A percentile compares a stretch with the other conserved stretches of the same genome.
These are phyloP conservation scores for Epichloe aotearoae DNA, from an alignment of 2,329 filamentous ascomycete genomes.

Conservation along the genomic window DNA sequence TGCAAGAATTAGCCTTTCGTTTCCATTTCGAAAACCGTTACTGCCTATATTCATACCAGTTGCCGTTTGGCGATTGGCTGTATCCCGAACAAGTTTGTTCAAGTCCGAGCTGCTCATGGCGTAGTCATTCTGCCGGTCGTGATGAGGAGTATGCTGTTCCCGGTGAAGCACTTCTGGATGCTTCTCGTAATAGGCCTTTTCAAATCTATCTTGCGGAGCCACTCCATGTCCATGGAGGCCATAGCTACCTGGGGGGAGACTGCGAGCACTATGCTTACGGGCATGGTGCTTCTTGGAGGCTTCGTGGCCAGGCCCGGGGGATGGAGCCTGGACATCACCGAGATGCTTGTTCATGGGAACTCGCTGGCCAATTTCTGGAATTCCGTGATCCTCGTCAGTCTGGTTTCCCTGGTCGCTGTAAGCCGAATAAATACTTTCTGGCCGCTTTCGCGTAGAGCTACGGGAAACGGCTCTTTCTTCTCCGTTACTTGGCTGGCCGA, in stretches of 20 bases:
- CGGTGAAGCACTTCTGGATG: conserved; percentile 72
- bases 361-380: conserved; percentile 81
- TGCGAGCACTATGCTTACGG: conserved; percentile 60
- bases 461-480: conserved; percentile 32
- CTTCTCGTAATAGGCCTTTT: conserved; percentile 85
- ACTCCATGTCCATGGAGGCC: conserved; percentile 82
- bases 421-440: conserved; percentile 43
- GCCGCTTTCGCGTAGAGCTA: conserved; percentile 49
- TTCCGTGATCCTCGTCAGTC: conserved; percentile 66
- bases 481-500: conserved; percentile 53
- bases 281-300: conserved; percentile 42
- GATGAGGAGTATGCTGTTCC: conserved; percentile 46
- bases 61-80: conserved; percentile 39
- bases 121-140: conserved; percentile 53
- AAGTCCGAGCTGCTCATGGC: conserved; percentile 81
- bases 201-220: conserved; percentile 63
- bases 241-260: conserved; percentile 79
- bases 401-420: conserved; percentile 36
- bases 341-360: conserved; percentile 90
- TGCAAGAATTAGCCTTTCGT: conserved; percentile 8
- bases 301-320: conserved; percentile 43
- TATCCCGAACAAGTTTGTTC: conserved; percentile 76
- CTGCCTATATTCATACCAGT: conserved; percentile 11
- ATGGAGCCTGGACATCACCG: conserved; percentile 91
- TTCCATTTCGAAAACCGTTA: no score